Conservation (phyloP, 2,329 filamentous ascomycete species). For the Tolypocladium album region DNA sequence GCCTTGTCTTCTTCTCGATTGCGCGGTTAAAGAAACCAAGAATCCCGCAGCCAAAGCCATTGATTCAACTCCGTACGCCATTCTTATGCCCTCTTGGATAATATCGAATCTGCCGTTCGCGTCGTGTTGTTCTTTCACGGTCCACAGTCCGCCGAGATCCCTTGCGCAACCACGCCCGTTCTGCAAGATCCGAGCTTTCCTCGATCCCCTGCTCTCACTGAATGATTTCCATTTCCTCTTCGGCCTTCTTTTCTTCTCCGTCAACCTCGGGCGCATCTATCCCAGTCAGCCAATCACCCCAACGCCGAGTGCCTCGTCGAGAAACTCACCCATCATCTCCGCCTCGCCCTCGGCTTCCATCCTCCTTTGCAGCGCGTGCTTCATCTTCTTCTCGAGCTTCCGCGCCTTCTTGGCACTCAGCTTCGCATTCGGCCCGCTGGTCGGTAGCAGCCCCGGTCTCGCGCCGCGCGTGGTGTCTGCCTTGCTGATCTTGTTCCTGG, state of each 20-base stretch:
- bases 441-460: slow-evolving; percentile 40
- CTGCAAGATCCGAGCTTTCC: background rate
- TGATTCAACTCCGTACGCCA: background rate
- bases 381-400: slow-evolving; percentile 44
- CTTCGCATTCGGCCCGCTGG: slow-evolving; percentile 39
- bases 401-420: slow-evolving; percentile 44
- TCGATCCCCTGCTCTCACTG: slow-evolving; percentile 1
- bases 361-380: slow-evolving; percentile 40
- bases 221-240: slow-evolving; percentile 10
- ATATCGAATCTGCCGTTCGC: background rate
- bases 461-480: slow-evolving; percentile 38
- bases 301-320: background rate
- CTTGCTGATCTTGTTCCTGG: slow-evolving; percentile 27
- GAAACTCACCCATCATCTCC: slow-evolving; percentile 33
- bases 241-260: slow-evolving; percentile 3
- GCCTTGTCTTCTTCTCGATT: background rate
- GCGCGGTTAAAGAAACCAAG: background rate
- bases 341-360: slow-evolving; percentile 38
- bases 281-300: background rate
- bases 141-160: no score
- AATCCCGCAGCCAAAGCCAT: background rate
- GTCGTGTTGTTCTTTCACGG: background rate
- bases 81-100: background rate
- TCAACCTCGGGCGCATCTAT: slow-evolving; percentile 10
- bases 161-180: background rate